Conservation (phyloP, 177 flowering plant species). For the Telopea speciosissima region DNA sequence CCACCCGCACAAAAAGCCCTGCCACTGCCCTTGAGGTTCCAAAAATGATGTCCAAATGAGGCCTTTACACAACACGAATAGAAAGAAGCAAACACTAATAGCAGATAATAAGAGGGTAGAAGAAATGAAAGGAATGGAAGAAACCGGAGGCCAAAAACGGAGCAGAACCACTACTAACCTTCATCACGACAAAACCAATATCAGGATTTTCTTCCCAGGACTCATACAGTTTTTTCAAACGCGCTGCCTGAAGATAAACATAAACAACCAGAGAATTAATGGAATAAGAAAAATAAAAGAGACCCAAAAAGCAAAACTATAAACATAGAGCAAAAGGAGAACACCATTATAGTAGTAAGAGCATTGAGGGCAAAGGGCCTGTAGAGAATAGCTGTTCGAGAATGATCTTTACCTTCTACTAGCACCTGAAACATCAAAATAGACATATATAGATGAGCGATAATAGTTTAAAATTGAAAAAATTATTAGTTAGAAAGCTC, state of each 20-base stretch:
- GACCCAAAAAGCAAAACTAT: neutral
- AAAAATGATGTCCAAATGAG: constrained; percentile 16
- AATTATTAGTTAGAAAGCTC: neutral
- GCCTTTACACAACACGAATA: neutral
- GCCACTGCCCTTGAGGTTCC: constrained; percentile 63
- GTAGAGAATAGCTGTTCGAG: constrained; percentile 73
- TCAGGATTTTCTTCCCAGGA: constrained; percentile 93
- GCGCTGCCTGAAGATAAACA: constrained; percentile 37
- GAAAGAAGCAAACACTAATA: neutral
- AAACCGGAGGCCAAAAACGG: neutral
- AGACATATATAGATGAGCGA: neutral
- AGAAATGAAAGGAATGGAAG: neutral
- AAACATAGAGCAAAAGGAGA: neutral
- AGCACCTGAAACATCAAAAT: constrained; percentile 43
- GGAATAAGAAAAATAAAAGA: constrained; percentile 1
- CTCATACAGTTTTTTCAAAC: constrained; percentile 71
- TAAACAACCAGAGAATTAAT: neutral
- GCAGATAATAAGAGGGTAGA: neutral
- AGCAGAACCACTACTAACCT: constrained; percentile 38
- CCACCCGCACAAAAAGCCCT: constrained; percentile 21
- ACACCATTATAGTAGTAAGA: constrained; percentile 59
- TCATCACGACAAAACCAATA: constrained; percentile 78
- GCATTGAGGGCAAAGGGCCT: constrained; percentile 76
- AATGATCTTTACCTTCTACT: constrained; percentile 70
- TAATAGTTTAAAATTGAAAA: neutral